Evolutionary conservation across 1,284 basidiomycete species (phyloP).

Genomic region (Trametes polyzona): DNA sequence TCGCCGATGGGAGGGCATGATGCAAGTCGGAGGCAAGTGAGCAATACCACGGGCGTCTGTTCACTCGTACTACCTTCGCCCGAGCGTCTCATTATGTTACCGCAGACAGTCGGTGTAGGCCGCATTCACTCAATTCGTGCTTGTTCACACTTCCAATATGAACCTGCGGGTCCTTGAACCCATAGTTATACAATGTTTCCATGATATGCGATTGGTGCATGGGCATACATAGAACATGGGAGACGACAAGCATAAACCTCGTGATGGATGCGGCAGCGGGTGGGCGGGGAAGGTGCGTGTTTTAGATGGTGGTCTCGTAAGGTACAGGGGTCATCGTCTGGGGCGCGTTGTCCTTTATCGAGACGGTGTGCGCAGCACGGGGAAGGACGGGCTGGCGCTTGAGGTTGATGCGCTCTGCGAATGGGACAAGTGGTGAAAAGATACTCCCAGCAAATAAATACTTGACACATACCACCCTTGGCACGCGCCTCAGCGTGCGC

Average conservation of each 20-base stretch:
- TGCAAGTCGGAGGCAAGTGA: constrained; percentile 1
- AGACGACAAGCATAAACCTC: constrained; percentile 36
- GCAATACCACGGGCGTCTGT: background rate
- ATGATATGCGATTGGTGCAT: constrained; percentile 39
- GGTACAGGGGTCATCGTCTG: constrained; percentile 92
- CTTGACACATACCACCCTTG: constrained; percentile 78
- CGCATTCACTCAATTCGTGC: no score
- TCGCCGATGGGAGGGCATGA: constrained; percentile 32
- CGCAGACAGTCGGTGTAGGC: no score
- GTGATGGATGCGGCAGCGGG: constrained; percentile 21
- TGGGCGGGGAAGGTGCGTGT: constrained; percentile 16
- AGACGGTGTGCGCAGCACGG: constrained; percentile 81
- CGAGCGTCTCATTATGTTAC: background rate
- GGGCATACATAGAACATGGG: constrained; percentile 34
- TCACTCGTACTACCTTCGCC: no score
- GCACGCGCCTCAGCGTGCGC: constrained; percentile 86
- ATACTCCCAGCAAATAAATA: background rate
- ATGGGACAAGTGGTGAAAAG: constrained; percentile 4
- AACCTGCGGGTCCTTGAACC: background rate
- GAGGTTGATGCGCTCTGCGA: constrained; percentile 78
- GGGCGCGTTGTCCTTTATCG: constrained; percentile 78
- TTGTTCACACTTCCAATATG: no score
- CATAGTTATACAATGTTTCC: constrained; percentile 29
- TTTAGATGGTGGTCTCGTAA: constrained; percentile 87
- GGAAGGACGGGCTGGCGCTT: constrained; percentile 90